These are phyloP conservation scores for Scenedesmus sp. DNA, from an alignment of 163 green algal species.

Conservation along the genomic window DNA sequence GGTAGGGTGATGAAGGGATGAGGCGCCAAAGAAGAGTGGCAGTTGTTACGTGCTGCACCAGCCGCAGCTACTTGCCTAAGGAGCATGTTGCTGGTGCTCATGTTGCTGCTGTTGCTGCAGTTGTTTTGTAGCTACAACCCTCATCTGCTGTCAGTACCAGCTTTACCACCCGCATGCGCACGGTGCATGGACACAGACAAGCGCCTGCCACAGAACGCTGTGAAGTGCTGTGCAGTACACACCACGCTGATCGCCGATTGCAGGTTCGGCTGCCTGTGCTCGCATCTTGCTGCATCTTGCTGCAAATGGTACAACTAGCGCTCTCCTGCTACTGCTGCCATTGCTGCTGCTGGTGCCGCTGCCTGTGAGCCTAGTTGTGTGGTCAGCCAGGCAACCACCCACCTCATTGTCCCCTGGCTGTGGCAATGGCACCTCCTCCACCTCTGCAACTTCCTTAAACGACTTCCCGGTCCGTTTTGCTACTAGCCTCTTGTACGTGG, in stretches of 20 bases:
- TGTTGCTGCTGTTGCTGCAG: not conserved
- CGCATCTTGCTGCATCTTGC: too few relatives aligned
- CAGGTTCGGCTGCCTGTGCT: not conserved
- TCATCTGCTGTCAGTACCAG: not conserved
- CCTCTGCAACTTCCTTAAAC: constrained; percentile 42
- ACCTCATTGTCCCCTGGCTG: constrained; percentile 51
- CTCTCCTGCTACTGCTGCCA: not conserved
- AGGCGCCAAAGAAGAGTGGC: not conserved
- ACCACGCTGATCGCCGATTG: not conserved
- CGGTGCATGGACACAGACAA: not conserved
- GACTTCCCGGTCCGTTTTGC: constrained; percentile 22
- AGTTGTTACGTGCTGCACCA: not conserved
- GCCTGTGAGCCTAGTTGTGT: too few relatives aligned
- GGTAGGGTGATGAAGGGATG: not conserved
- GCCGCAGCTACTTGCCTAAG: not conserved
- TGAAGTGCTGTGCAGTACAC: not conserved
- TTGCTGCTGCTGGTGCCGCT: constrained; percentile 4
- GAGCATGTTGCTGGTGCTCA: not conserved
- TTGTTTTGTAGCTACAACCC: too few relatives aligned
- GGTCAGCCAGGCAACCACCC: not conserved
- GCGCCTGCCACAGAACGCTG: not conserved
- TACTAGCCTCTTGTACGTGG: constrained; percentile 35
- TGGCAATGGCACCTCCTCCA: constrained; percentile 16
- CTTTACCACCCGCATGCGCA: not conserved
- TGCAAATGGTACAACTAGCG: not conserved